Percentiles rank a stretch among this genome's conserved stretches.
These are phyloP conservation scores for Pestalotiopsis fici DNA, from an alignment of 2,329 filamentous ascomycete species.

Conservation along the genomic window DNA sequence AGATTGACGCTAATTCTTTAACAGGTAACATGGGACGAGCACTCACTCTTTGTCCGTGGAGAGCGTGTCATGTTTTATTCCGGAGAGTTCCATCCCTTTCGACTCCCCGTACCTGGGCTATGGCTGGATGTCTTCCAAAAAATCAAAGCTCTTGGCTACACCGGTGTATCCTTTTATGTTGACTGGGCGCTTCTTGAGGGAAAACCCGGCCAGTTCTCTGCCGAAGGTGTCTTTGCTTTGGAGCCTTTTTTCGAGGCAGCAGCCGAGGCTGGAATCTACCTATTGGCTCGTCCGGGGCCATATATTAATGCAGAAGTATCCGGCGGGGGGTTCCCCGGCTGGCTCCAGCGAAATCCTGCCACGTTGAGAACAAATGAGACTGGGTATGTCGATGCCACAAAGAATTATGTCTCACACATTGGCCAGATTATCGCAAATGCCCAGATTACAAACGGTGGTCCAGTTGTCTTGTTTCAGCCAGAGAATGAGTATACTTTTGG, in stretches of 20 bases:
- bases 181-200: slow-evolving; percentile 80
- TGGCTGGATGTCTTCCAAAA: slow-evolving; percentile 80
- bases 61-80: slow-evolving; percentile 67
- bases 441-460: slow-evolving; percentile 82
- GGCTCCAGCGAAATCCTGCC: slow-evolving; percentile 70
- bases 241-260: slow-evolving; percentile 79
- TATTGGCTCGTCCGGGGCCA: slow-evolving; percentile 68
- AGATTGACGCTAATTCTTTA: background rate
- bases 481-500: slow-evolving; percentile 77
- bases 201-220: slow-evolving; percentile 67
- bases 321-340: slow-evolving; percentile 80
- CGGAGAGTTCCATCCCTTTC: slow-evolving; percentile 67
- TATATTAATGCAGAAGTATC: slow-evolving; percentile 70
- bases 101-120: slow-evolving; percentile 45
- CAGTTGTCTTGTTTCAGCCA: slow-evolving; percentile 76
- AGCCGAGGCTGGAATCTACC: slow-evolving; percentile 70
- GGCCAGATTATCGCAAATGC: slow-evolving; percentile 68
- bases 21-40: slow-evolving; percentile 64
- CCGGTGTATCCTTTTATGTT: slow-evolving; percentile 76
- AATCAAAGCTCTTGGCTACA: slow-evolving; percentile 79
- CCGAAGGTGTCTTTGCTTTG: slow-evolving; percentile 71
- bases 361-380: slow-evolving; percentile 62
- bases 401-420: slow-evolving; percentile 62
- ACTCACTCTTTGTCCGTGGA: slow-evolving; percentile 67
- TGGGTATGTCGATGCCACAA: slow-evolving; percentile 65